Percentiles rank a stretch among this genome's conserved stretches.
Evolutionary conservation across 768 basidiomycete species (phyloP).

Genomic region (Tylopilus balloui): DNA sequence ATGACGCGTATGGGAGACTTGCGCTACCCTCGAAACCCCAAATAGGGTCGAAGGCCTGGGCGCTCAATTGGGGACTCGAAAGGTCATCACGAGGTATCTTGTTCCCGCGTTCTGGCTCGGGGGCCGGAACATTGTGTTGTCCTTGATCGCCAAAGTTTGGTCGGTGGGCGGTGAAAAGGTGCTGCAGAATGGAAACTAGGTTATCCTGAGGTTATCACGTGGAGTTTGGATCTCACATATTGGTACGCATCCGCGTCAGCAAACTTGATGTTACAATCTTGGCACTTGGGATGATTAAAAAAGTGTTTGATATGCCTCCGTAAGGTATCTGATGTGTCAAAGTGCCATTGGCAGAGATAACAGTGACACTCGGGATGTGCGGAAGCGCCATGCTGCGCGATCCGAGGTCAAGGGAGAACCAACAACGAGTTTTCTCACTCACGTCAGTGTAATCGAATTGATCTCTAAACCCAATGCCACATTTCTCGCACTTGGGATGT

Average conservation of each 20-base stretch:
- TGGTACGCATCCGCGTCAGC: constrained; percentile 35
- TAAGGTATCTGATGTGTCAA: constrained; percentile 34
- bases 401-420: constrained; percentile 11
- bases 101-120: constrained; percentile 1
- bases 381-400: constrained; percentile 27
- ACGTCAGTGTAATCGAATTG: constrained; percentile 26
- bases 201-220: not conserved
- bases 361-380: constrained; percentile 34
- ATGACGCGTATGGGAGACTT: constrained; percentile 24
- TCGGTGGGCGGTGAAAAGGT: constrained; percentile 27
- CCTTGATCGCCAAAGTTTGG: constrained; percentile 15
- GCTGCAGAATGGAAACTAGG: constrained; percentile 10
- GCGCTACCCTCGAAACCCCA: constrained; percentile 22
- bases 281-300: constrained; percentile 43
- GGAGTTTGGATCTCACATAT: constrained; percentile 28
- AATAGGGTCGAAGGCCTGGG: constrained; percentile 19
- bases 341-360: constrained; percentile 36
- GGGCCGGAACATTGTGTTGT: not conserved
- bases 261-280: constrained; percentile 40
- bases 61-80: constrained; percentile 6
- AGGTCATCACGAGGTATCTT: not conserved
- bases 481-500: constrained; percentile 28
- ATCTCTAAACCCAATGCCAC: constrained; percentile 27
- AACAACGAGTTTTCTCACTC: constrained; percentile 4
- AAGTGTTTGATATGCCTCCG: constrained; percentile 41